Evolutionary conservation across 2,329 filamentous ascomycete species (phyloP), one percentile per base, ranked within the genome.

Genomic region (Penicillium janthinellum): DNA sequence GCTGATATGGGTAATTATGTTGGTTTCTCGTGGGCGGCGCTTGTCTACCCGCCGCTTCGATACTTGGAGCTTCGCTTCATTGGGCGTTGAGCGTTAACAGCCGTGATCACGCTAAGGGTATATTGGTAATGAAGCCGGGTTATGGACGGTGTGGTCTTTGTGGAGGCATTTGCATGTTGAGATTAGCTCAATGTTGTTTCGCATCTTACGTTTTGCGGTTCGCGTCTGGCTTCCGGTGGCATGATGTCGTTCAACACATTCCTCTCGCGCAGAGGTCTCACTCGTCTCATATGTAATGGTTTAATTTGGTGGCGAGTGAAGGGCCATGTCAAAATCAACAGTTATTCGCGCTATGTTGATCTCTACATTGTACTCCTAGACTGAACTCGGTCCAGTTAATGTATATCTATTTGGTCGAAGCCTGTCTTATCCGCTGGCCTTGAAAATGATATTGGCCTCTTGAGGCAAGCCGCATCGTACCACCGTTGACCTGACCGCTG

Each of bases 1-100:
- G 84, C 80, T 50, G 84, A 87, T 75, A 84, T 86, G 82, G 84
- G 84, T 1, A 84, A 84, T 41, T 86, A 84, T 62, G 82, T 88
- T 39, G 84, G 84, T 1, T 87, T 87, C 67, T 78, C 80, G 0
- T 88, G 84, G 84, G 83, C 84, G 4, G 83, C 77, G 2, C 45
- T 88, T 5, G 79, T 86, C 2, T 88, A 84, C 67, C 82, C 83
- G 5, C 82, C 82, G 6, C 66, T 86, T 52, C 75, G 84, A 59
- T 81, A 76, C 64, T 69, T 80, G 62, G 84, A 87, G 71, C 71
- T 84, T 47, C 81, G 77, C 66, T 77, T 68, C 42, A 78, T 83
- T 49, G 80, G 79, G 6, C 75, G 83, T 47, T 85, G 70, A 42
- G 44, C 34, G 20, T 35, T 31, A 10, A 10, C 31, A 10, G 31